These are phyloP conservation scores for Monotropa hypopitys DNA, from an alignment of 179 eudicot species.

Conservation along the genomic window DNA sequence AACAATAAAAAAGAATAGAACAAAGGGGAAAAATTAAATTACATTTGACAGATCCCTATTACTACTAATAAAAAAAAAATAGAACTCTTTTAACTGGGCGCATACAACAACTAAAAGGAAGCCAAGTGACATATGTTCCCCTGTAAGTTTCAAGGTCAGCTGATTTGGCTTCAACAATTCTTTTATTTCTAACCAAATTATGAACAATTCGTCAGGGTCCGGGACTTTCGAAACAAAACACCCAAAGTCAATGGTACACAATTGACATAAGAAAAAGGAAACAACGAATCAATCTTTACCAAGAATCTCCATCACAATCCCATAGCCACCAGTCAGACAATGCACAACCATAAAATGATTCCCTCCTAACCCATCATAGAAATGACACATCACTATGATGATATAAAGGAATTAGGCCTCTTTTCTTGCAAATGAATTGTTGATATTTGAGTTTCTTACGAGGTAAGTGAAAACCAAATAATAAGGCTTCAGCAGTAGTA, in stretches of 20 bases:
- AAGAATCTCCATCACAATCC: not conserved
- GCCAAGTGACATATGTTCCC: not conserved
- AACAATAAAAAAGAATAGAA: not conserved
- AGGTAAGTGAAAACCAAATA: not conserved
- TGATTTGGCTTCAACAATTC: not conserved
- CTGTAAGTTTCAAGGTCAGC: not conserved
- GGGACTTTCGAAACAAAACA: not conserved
- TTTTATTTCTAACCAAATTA: not conserved
- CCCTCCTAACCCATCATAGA: no score
- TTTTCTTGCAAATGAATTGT: not conserved
- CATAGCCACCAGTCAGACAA: not conserved
- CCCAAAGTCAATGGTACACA: not conserved
- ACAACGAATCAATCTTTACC: not conserved
- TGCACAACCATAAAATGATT: no score
- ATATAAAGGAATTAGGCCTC: not conserved
- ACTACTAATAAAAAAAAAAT: not conserved
- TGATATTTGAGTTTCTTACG: not conserved
- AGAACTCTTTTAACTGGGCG: not conserved
- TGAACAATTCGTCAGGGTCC: not conserved
- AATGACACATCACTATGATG: not conserved
- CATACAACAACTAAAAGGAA: not conserved
- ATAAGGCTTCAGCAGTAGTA: not conserved
- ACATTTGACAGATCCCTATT: not conserved
- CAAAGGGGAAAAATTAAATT: not conserved
- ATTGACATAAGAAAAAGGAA: not conserved